These are phyloP conservation scores for Backusella australiensis DNA, from an alignment of 192 early-diverging fungal genomes.

Conservation along the genomic window DNA sequence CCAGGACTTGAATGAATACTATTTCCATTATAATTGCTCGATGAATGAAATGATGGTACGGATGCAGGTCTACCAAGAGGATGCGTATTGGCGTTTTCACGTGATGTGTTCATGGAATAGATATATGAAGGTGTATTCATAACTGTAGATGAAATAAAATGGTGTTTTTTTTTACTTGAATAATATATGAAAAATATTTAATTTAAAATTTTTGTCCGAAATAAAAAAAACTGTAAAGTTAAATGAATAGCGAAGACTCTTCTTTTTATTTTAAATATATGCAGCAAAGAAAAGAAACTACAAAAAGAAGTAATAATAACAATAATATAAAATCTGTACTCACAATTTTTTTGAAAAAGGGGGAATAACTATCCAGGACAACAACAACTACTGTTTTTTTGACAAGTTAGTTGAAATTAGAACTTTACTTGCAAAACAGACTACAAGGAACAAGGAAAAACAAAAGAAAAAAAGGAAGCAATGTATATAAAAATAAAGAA, in stretches of 20 bases:
- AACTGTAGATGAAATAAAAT: not conserved
- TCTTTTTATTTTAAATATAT: not conserved
- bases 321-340: constrained; percentile 1
- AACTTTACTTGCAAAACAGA: not conserved
- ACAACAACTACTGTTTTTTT: constrained; percentile 2
- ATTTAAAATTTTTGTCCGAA: not conserved
- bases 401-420: not conserved
- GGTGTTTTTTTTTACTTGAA: not conserved
- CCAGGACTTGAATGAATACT: not conserved
- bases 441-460: constrained; percentile 5
- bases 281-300: not conserved
- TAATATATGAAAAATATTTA: not conserved
- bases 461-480: not conserved
- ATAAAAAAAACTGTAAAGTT: not conserved
- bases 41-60: constrained; percentile 1
- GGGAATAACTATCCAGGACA: not conserved
- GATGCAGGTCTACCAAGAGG: constrained; percentile 16
- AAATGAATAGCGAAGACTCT: not conserved
- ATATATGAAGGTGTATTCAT: constrained; percentile 13
- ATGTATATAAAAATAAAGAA: not conserved
- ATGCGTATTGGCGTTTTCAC: constrained; percentile 19
- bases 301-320: not conserved
- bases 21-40: not conserved
- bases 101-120: constrained; percentile 7
- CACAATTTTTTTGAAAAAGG: constrained; percentile 6